phyloP scores from a whole-genome alignment of 352 stramenopile genomes.

The Pythium sukuiense region DNA sequence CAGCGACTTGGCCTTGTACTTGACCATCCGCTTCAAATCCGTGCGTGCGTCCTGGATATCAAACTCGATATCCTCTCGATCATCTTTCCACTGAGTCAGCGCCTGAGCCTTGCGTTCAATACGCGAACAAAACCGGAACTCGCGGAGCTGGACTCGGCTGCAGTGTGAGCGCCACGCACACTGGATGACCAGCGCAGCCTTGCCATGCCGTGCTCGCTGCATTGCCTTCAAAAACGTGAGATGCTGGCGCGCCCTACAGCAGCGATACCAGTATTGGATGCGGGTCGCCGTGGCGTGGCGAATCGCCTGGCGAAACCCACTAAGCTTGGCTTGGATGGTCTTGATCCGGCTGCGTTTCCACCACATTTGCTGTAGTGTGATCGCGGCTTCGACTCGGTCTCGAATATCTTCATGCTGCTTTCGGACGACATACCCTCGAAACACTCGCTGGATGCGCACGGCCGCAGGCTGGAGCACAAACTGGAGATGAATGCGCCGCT shows the following conservation, averaged over 20 bases:
- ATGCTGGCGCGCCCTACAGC: constrained; percentile 47
- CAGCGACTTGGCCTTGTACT: constrained; percentile 74
- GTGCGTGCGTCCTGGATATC: constrained; percentile 59
- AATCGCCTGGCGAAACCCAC: constrained; percentile 43
- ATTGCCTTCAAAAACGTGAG: constrained; percentile 42
- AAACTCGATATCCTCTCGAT: constrained; percentile 71
- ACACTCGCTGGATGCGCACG: constrained; percentile 64
- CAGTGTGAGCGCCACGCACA: constrained; percentile 69
- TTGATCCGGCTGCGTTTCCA: constrained; percentile 31
- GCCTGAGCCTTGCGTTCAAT: constrained; percentile 62
- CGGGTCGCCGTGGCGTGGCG: constrained; percentile 35
- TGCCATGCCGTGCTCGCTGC: constrained; percentile 46
- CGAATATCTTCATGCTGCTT: constrained; percentile 51
- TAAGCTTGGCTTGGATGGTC: constrained; percentile 41
- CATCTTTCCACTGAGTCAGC: constrained; percentile 53
- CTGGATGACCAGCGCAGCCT: constrained; percentile 63
- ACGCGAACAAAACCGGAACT: constrained; percentile 66
- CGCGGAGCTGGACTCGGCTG: constrained; percentile 51
- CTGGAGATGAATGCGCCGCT: constrained; percentile 39
- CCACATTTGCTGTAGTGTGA: constrained; percentile 79
- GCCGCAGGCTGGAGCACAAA: constrained; percentile 49
- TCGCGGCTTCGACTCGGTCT: constrained; percentile 64
- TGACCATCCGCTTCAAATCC: constrained; percentile 69
- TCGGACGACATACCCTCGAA: constrained; percentile 59
- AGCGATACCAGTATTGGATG: constrained; percentile 67